A percentile compares a stretch with the other conserved stretches of the same genome.
phyloP scores from a whole-genome alignment of 805 yeast species.

The Barnettozyma populi region DNA sequence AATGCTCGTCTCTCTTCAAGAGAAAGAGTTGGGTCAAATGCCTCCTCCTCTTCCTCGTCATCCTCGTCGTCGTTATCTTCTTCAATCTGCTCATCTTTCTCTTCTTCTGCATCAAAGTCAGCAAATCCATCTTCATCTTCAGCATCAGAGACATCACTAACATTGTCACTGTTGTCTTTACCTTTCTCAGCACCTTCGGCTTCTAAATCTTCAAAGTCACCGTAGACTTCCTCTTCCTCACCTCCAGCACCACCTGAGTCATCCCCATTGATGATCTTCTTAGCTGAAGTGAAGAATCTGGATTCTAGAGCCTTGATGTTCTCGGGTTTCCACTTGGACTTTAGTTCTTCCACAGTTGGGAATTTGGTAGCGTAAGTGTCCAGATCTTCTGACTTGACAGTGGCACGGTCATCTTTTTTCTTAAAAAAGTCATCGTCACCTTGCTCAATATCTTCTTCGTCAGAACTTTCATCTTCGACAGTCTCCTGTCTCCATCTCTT shows the following conservation, averaged over 20 bases:
- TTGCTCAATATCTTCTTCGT: slow-evolving; percentile 39
- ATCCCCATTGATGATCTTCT: slow-evolving; percentile 28
- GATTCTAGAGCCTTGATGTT: slow-evolving; percentile 38
- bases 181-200: slow-evolving; percentile 25
- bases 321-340: slow-evolving; percentile 40
- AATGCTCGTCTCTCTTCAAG: slow-evolving; percentile 70
- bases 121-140: slow-evolving; percentile 43
- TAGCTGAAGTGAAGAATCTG: slow-evolving; percentile 53
- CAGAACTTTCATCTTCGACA: slow-evolving; percentile 38
- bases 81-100: slow-evolving; percentile 38
- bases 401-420: slow-evolving; percentile 33
- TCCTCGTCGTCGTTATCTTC: slow-evolving; percentile 35
- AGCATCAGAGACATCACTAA: slow-evolving; percentile 9
- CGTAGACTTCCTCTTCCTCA: slow-evolving; percentile 47
- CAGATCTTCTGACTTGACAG: slow-evolving; percentile 27
- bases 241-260: slow-evolving; percentile 32
- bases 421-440: slow-evolving; percentile 54
- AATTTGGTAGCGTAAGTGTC: slow-evolving; percentile 35
- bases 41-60: slow-evolving; percentile 34
- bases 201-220: slow-evolving; percentile 53
- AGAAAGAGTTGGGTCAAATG: slow-evolving; percentile 36
- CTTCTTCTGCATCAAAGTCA: slow-evolving; percentile 48
- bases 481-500: slow-evolving; percentile 63
- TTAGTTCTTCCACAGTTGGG: slow-evolving; percentile 38
- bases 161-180: slow-evolving; percentile 22